Conservation (phyloP, 2,329 filamentous ascomycete genomes). For the Colletotrichum lupini region DNA sequence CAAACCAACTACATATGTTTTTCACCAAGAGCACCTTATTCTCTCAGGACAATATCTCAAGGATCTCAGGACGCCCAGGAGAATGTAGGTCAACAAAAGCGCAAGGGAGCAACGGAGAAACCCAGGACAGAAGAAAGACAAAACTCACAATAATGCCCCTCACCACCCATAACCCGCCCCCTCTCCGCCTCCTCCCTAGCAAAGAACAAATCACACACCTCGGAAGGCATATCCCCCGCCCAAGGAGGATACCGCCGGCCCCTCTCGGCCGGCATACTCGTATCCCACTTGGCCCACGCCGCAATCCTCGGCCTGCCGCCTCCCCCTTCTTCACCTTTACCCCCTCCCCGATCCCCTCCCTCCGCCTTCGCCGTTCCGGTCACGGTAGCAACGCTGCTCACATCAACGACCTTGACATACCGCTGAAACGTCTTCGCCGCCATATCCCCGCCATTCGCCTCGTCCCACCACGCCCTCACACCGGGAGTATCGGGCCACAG, state of each 20-base stretch:
- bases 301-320: slow-evolving; percentile 10
- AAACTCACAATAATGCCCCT: slow-evolving; percentile 23
- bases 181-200: slow-evolving; percentile 2
- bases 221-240: slow-evolving; percentile 19
- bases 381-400: not conserved
- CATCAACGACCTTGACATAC: slow-evolving; percentile 28
- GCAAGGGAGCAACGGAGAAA: not conserved
- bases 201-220: slow-evolving; percentile 14
- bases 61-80: too few relatives aligned
- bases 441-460: slow-evolving; percentile 24
- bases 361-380: too few relatives aligned
- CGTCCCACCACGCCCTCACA: slow-evolving; percentile 33
- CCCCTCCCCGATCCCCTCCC: not conserved
- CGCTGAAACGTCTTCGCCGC: slow-evolving; percentile 21
- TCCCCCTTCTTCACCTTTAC: not conserved
- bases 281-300: slow-evolving; percentile 32
- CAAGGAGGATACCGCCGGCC: slow-evolving; percentile 25
- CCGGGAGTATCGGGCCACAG: slow-evolving; percentile 29
- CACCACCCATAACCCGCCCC: slow-evolving; percentile 4
- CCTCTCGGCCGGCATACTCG: slow-evolving; percentile 12
- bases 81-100: not conserved
- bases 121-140: too few relatives aligned
- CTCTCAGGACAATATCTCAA: too few relatives aligned
- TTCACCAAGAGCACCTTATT: too few relatives aligned
- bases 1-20: too few relatives aligned